phyloP scores from a whole-genome alignment of 2,329 filamentous ascomycete genomes.

The Monosporascus sp. region DNA sequence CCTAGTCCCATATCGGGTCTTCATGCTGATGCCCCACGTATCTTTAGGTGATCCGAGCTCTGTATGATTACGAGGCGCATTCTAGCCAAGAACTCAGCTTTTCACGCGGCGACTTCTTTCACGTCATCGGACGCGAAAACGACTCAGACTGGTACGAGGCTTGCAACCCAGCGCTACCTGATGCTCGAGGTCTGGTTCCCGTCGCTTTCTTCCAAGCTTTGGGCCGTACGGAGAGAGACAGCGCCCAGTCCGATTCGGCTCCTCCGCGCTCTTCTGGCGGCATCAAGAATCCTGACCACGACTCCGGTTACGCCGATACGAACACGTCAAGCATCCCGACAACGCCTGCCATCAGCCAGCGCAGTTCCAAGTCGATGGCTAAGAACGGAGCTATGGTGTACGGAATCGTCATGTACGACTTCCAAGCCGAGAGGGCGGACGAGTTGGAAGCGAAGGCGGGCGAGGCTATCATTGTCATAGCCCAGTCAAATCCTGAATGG shows the following conservation, averaged over 20 bases:
- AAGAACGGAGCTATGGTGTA: slow-evolving; percentile 82
- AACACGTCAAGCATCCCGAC: slow-evolving; percentile 24
- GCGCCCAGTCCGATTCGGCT: slow-evolving; percentile 61
- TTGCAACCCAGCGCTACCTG: slow-evolving; percentile 85
- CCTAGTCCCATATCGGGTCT: not conserved
- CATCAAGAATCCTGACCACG: slow-evolving; percentile 67
- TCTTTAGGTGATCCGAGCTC: slow-evolving; percentile 84
- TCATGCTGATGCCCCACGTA: slow-evolving; percentile 14
- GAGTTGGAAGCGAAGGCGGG: slow-evolving; percentile 92
- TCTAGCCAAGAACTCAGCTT: slow-evolving; percentile 79
- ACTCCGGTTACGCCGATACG: slow-evolving; percentile 78
- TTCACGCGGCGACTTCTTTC: slow-evolving; percentile 93
- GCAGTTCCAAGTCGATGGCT: slow-evolving; percentile 45
- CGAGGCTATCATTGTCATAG: slow-evolving; percentile 96
- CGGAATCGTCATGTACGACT: slow-evolving; percentile 95
- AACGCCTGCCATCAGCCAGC: slow-evolving; percentile 34
- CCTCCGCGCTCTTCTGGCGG: slow-evolving; percentile 34
- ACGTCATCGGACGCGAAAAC: slow-evolving; percentile 93
- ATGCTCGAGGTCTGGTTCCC: slow-evolving; percentile 84
- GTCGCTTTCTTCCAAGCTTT: slow-evolving; percentile 91
- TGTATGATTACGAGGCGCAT: slow-evolving; percentile 84
- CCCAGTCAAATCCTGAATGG: slow-evolving; percentile 98
- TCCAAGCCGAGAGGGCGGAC: slow-evolving; percentile 89
- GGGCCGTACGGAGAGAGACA: slow-evolving; percentile 87
- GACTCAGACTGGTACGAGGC: slow-evolving; percentile 97